These are phyloP conservation scores for Magnaporthales sp. DNA, from an alignment of 2,329 filamentous ascomycete species.

Conservation along the genomic window DNA sequence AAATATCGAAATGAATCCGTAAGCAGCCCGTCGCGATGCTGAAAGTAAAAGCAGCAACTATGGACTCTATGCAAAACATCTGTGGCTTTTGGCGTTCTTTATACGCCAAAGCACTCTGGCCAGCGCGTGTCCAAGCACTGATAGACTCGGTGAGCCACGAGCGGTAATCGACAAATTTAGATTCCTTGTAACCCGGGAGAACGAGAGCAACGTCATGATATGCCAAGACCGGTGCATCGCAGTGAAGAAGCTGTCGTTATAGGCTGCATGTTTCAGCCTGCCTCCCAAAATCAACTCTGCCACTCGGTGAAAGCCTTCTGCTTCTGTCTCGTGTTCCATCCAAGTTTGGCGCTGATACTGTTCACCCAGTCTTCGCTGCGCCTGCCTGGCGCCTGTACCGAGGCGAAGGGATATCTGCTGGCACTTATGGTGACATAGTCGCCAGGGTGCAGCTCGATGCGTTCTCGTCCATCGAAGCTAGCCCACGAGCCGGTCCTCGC, in stretches of 20 bases:
- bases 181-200: no score
- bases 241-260: neutral
- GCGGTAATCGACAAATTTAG: no score
- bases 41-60: no score
- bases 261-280: neutral
- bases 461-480: conserved; percentile 92
- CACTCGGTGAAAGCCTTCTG: conserved; percentile 55
- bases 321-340: conserved; percentile 73
- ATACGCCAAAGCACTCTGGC: no score
- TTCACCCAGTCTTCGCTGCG: conserved; percentile 75
- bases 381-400: conserved; percentile 60
- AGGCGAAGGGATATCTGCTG: conserved; percentile 71
- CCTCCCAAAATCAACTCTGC: conserved; percentile 17
- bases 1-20: no score
- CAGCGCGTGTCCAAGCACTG: no score
- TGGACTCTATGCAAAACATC: no score
- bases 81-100: no score
- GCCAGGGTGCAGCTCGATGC: conserved; percentile 67
- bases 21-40: no score
- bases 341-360: conserved; percentile 68
- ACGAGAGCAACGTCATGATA: no score
- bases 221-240: neutral
- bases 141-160: no score
- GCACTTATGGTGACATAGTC: conserved; percentile 83
- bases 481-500: conserved; percentile 87